phyloP scores from a whole-genome alignment of 768 basidiomycete species.

The Suillus brevipes region DNA sequence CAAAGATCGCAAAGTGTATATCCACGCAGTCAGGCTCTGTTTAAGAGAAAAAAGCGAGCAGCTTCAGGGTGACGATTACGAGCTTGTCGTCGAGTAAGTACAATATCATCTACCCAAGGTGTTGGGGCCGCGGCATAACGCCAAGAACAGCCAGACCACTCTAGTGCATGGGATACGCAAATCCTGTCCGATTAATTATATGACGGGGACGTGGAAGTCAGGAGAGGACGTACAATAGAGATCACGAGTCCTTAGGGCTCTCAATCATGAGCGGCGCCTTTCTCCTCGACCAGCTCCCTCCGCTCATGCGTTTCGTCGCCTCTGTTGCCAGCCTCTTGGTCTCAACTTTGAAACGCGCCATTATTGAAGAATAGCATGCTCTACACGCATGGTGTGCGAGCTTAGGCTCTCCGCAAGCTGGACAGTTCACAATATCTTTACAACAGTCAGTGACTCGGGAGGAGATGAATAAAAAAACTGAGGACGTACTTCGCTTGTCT shows the following conservation, averaged over 20 bases:
- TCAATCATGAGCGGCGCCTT: constrained; percentile 5
- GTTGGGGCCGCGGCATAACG: neutral
- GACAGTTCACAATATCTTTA: constrained; percentile 85
- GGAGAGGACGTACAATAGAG: neutral
- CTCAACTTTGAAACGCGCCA: constrained; percentile 24
- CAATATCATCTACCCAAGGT: constrained; percentile 4
- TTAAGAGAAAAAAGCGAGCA: neutral
- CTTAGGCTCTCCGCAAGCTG: constrained; percentile 87
- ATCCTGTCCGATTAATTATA: neutral
- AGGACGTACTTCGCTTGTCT: constrained; percentile 80
- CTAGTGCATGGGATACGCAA: neutral
- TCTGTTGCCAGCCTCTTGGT: constrained; percentile 13
- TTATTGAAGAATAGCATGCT: constrained; percentile 58
- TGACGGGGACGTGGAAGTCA: neutral
- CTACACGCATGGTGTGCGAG: constrained; percentile 87
- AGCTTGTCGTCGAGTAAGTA: constrained; percentile 4
- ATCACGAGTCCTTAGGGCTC: constrained; percentile 3
- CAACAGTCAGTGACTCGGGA: constrained; percentile 10
- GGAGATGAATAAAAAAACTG: neutral
- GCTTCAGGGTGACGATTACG: neutral
- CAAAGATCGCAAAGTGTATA: neutral
- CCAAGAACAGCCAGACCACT: neutral
- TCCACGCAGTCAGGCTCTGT: neutral
- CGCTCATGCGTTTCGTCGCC: constrained; percentile 4
- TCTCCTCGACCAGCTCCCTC: constrained; percentile 8